Evolutionary conservation across 2,329 filamentous ascomycete genomes (phyloP), one percentile per base, ranked within the genome.

Genomic region (Calonectria honghensis): DNA sequence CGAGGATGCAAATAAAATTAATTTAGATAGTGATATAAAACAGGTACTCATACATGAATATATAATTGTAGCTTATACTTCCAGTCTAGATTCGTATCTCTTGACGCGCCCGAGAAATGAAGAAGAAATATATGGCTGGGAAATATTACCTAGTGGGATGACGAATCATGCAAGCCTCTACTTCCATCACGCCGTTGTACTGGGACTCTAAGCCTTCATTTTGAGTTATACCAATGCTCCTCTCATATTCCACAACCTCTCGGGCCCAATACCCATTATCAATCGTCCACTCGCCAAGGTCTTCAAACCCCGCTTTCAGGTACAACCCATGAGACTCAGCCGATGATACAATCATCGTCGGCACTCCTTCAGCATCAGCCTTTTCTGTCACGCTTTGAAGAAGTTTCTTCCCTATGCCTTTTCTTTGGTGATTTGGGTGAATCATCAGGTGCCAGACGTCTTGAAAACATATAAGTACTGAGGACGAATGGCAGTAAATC

Each of bases 391-490:
- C 74, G 14, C 61, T 54, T 2, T 52, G 50, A 10, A 80, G 74
- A 16, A 80, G 64, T 27, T 13, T 67, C 11, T 67, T 59, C 6
- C 79, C 79, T 48, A 81, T 75, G 20, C 79, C 79, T 63, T 75
- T 77, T 48, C 78, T 74, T 31, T 80, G 79, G 52, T 80, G 72
- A 31, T 48, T 31, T 4, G 79, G 79, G 52, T 77, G 70, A n/a
- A 81, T 73, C 79, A 80, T 80, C 37, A 80, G 69, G 66, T 81
- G 79, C 45, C 72, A 72, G 45, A 80, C 67, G n/a, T 75, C 79
- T 80, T 6, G 14, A 31, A 37, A 35, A 52, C 39, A 69, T 48
- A 29, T 70, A 13, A 75, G 68, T 29, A 27, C 13, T n/a, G 3
- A 4, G 7, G 6, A 27, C 0, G 24, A 32, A n/a, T n/a, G 20